Conservation (phyloP, 2,329 filamentous ascomycete species). For the Botrytis porri region DNA sequence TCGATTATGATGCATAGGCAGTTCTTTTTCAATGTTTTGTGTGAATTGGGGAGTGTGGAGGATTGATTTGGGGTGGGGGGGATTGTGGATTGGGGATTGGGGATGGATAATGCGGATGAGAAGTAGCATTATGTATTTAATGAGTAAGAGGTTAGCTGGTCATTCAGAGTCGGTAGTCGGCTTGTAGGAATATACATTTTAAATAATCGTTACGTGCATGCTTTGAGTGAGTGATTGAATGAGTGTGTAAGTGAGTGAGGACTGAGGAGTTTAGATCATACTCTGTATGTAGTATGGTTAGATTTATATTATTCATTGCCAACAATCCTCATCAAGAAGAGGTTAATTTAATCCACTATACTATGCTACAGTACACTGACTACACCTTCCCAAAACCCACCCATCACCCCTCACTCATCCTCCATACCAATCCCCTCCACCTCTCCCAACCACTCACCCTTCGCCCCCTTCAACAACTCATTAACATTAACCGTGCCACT, state of each 20-base stretch:
- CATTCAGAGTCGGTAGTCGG: not conserved
- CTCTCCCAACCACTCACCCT: constrained; percentile 47
- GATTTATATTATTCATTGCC: not conserved
- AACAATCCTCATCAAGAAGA: not conserved
- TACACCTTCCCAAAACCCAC: not conserved
- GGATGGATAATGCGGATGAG: not conserved
- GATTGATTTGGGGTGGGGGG: not conserved
- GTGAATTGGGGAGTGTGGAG: not conserved
- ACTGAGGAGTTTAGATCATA: not conserved
- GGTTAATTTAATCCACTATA: no score
- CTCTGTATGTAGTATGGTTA: not conserved
- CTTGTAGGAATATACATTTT: not conserved
- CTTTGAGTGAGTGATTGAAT: not conserved
- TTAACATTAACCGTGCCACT: constrained; percentile 81
- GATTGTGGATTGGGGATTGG: not conserved
- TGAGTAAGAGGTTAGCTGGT: not conserved
- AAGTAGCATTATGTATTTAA: not conserved
- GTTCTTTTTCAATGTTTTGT: not conserved
- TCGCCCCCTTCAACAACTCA: constrained; percentile 61
- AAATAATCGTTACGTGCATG: not conserved
- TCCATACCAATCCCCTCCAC: constrained; percentile 39
- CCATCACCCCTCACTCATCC: constrained; percentile 23
- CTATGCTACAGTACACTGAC: not conserved
- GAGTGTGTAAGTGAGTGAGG: not conserved
- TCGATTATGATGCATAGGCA: no score